A percentile compares a stretch with the other conserved stretches of the same genome.
Conservation (phyloP, 2,329 filamentous ascomycete genomes). For the Aspergillus piperis region DNA sequence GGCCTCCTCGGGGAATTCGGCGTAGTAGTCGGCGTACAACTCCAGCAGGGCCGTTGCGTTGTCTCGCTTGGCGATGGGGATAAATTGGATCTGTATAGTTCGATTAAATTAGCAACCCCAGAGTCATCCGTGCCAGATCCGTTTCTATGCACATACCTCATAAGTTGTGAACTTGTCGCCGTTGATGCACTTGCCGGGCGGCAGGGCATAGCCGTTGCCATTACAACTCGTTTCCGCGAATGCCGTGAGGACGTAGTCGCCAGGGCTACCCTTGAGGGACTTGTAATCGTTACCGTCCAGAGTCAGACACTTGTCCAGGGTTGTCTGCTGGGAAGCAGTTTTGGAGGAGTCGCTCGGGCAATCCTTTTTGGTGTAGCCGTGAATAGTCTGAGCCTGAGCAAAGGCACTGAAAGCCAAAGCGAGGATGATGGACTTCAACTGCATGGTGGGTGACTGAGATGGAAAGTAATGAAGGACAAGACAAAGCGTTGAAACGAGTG, state of each 20-base stretch:
- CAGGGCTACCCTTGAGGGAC: background rate
- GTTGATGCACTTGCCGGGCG: conserved; percentile 6
- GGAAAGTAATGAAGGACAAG: background rate
- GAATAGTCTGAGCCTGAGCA: background rate
- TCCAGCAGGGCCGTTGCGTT: background rate
- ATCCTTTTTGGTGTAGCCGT: background rate
- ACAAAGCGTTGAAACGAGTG: background rate
- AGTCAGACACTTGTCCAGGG: background rate
- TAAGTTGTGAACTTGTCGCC: background rate
- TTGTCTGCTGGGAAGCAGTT: no score
- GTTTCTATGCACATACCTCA: background rate
- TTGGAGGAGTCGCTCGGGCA: no score
- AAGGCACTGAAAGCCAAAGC: conserved; percentile 1
- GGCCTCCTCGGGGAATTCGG: background rate
- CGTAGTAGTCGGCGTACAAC: background rate
- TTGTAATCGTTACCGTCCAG: background rate
- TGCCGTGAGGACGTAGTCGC: background rate
- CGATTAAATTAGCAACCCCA: background rate
- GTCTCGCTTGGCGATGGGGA: background rate
- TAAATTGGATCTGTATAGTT: background rate
- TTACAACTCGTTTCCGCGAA: background rate
- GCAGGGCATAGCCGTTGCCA: conserved; percentile 2
- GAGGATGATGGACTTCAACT: conserved; percentile 4
- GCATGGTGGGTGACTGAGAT: background rate
- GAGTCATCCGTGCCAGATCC: no score